Conservation (phyloP, 2,329 filamentous ascomycete genomes). For the Myotisia sp. region DNA sequence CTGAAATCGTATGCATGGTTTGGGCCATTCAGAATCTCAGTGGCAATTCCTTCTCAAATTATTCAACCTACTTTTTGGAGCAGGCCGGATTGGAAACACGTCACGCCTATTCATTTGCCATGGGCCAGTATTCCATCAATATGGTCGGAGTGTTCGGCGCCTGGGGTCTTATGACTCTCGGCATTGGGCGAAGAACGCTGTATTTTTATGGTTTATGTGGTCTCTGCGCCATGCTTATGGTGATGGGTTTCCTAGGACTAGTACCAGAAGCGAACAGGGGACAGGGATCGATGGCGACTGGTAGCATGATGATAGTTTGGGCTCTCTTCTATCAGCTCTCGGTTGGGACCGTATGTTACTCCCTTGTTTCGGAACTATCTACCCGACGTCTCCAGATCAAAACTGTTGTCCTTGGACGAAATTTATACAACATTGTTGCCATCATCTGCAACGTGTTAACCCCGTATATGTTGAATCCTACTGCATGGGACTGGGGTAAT, state of each 20-base stretch:
- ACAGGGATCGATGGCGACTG: slow-evolving; percentile 58
- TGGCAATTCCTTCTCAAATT: slow-evolving; percentile 50
- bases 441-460: slow-evolving; percentile 73
- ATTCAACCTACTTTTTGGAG: slow-evolving; percentile 46
- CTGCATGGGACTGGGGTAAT: slow-evolving; percentile 76
- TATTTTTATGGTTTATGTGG: slow-evolving; percentile 63
- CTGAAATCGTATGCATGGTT: slow-evolving; percentile 55
- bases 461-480: slow-evolving; percentile 84
- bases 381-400: slow-evolving; percentile 77
- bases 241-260: slow-evolving; percentile 72
- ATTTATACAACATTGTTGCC: slow-evolving; percentile 65
- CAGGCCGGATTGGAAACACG: slow-evolving; percentile 40
- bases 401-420: slow-evolving; percentile 73
- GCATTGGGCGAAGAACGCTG: slow-evolving; percentile 59
- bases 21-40: slow-evolving; percentile 52
- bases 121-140: slow-evolving; percentile 51
- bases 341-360: slow-evolving; percentile 81
- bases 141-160: slow-evolving; percentile 70
- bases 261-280: slow-evolving; percentile 47
- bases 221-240: slow-evolving; percentile 60
- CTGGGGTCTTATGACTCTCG: slow-evolving; percentile 64
- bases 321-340: slow-evolving; percentile 72
- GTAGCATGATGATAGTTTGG: slow-evolving; percentile 74
- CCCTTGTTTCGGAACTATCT: slow-evolving; percentile 70
- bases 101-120: slow-evolving; percentile 42